Base-by-base conservation (phyloP, 2,329 filamentous ascomycete species). In the Grosmannia clavigera region DNA sequence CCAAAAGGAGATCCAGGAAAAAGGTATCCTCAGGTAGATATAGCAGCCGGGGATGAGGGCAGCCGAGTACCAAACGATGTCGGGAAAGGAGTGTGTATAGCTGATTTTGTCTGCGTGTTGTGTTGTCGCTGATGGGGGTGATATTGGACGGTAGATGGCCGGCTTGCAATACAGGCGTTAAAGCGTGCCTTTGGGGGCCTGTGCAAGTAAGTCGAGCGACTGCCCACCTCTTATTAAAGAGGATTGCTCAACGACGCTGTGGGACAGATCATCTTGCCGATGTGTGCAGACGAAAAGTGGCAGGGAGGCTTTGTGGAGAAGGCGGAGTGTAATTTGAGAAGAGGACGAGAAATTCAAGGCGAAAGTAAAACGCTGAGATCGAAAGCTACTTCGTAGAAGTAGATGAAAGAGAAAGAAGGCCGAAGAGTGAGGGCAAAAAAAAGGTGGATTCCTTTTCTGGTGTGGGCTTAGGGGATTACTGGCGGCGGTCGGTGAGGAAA, bases 221-320 rank as follows among this genome's bases (percentile, higher is more conserved):
- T 55, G 59, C 58, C 43, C 59, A 40, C 59, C 59, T 59, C 60
- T 62, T 60, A 63, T 9, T 19, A 60, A 59, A 62, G 61, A 64
- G 60, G 61, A 33, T 60, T 33, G 35, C 56, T 56, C 56, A 58
- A 40, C 43, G 53, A 58, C 16, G 6, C 9, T 3, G 9, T 31
- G 56, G 53, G 58, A 52, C 58, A 59, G 40, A 60, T 58, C 63
- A 64, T 64, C 54, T 52, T 64, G 60, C 61, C 57, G 51, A 19
- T 16, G 57, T 40, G 38, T 31, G 35, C 14, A 40, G 25, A 31
- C 50, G 19, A 29, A 9, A n/a, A 19, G 16, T 19, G 12, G 27
- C 14, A 7, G 50, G n/a, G 12, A 12, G 27, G 25, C 27, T 31
- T 25, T 9, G 25, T 31, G 5, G 25, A 52, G 48, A 51, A 27